These are phyloP conservation scores for Dendrothele bispora DNA, from an alignment of 768 basidiomycete genomes.

Conservation along the genomic window DNA sequence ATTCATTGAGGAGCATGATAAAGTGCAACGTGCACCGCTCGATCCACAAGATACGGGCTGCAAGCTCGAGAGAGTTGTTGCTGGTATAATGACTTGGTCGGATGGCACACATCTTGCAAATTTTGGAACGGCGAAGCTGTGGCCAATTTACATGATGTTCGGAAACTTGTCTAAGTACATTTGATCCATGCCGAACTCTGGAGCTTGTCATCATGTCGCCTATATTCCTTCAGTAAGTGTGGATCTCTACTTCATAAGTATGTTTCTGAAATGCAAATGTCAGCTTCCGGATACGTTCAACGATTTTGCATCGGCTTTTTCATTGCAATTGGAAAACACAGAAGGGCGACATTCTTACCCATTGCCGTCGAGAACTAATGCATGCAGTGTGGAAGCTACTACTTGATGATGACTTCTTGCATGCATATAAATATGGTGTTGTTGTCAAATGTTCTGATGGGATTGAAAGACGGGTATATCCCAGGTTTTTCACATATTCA, in stretches of 20 bases:
- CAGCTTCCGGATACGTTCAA: neutral
- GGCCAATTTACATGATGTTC: slow-evolving; percentile 40
- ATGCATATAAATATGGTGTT: slow-evolving; percentile 19
- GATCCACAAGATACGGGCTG: slow-evolving; percentile 10
- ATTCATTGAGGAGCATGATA: slow-evolving; percentile 16
- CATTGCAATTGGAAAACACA: slow-evolving; percentile 4
- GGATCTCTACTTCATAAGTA: neutral
- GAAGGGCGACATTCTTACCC: slow-evolving; percentile 5
- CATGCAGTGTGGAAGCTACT: slow-evolving; percentile 23
- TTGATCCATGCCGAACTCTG: slow-evolving; percentile 22
- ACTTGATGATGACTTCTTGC: slow-evolving; percentile 20
- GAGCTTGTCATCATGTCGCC: slow-evolving; percentile 35
- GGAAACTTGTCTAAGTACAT: slow-evolving; percentile 39
- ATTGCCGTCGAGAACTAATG: slow-evolving; percentile 17
- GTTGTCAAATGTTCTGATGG: slow-evolving; percentile 20
- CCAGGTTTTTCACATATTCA: slow-evolving; percentile 23
- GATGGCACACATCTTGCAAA: slow-evolving; percentile 34
- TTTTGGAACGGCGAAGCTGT: slow-evolving; percentile 34
- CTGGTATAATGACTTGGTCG: slow-evolving; percentile 30
- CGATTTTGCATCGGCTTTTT: neutral
- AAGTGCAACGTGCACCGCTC: slow-evolving; percentile 13
- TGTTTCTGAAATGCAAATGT: neutral
- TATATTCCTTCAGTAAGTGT: slow-evolving; percentile 37
- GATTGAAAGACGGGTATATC: slow-evolving; percentile 17
- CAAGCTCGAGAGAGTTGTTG: slow-evolving; percentile 25